Evolutionary conservation across 2,329 filamentous ascomycete species (phyloP).

Genomic region (Colletotrichum noveboracense): DNA sequence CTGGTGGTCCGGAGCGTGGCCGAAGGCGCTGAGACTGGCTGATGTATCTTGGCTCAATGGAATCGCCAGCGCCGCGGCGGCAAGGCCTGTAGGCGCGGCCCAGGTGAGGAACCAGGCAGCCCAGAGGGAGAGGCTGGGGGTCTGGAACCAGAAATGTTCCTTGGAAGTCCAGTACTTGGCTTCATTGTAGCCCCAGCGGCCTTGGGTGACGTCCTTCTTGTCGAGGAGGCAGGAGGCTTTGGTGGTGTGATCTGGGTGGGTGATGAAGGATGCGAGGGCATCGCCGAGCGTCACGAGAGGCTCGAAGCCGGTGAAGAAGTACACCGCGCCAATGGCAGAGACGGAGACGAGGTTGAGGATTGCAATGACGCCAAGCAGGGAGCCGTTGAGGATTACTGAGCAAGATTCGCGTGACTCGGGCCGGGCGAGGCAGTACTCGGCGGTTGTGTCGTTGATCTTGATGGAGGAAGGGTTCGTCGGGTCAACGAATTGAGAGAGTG

Average conservation of each 20-base stretch:
- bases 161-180: constrained; percentile 47
- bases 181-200: constrained; percentile 47
- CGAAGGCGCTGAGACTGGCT: constrained; percentile 42
- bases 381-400: constrained; percentile 46
- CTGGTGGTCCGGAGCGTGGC: constrained; percentile 37
- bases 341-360: constrained; percentile 45
- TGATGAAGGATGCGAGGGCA: constrained; percentile 55
- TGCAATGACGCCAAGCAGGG: constrained; percentile 47
- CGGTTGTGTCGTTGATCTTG: constrained; percentile 25
- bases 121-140: constrained; percentile 49
- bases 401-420: constrained; percentile 33
- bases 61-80: constrained; percentile 43
- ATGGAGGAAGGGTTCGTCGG: constrained; percentile 13
- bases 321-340: constrained; percentile 32
- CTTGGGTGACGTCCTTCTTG: constrained; percentile 48
- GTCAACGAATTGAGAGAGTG: constrained; percentile 20
- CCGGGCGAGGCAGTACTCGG: constrained; percentile 13
- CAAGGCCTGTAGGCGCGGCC: constrained; percentile 39
- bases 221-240: constrained; percentile 49
- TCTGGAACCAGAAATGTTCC: constrained; percentile 50
- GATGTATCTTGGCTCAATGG: constrained; percentile 33
- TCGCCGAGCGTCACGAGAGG: constrained; percentile 57
- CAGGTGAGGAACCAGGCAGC: constrained; percentile 42
- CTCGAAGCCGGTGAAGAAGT: constrained; percentile 36
- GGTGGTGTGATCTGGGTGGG: constrained; percentile 48